phyloP scores from a whole-genome alignment of 805 yeast genomes.

The Suhomyces faveliae region DNA sequence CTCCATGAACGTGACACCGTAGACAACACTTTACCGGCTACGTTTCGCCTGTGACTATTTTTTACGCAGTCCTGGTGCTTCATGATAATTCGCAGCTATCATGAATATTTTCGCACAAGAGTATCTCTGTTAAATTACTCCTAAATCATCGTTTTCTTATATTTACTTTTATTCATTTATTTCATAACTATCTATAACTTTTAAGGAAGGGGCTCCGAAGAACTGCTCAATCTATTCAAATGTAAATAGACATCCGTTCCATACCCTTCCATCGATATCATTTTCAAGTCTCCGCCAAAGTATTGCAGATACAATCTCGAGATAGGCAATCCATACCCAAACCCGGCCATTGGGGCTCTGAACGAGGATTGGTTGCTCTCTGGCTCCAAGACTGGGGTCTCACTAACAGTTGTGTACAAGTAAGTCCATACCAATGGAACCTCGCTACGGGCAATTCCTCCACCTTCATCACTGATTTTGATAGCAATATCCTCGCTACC shows the following conservation, averaged over 20 bases:
- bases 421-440: constrained; percentile 89
- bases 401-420: constrained; percentile 81
- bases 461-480: constrained; percentile 90
- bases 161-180: too few species aligned
- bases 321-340: constrained; percentile 88
- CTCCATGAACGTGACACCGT: too few species aligned
- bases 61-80: too few species aligned
- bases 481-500: constrained; percentile 90
- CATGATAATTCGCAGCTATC: too few species aligned
- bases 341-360: constrained; percentile 92
- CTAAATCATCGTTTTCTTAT: too few species aligned
- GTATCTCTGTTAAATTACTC: too few species aligned
- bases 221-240: constrained; percentile 71
- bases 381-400: constrained; percentile 63
- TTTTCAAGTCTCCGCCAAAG: constrained; percentile 85
- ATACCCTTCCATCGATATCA: constrained; percentile 90
- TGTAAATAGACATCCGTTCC: constrained; percentile 92
- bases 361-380: constrained; percentile 61
- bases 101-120: too few species aligned
- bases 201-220: constrained; percentile 65
- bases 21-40: too few species aligned
- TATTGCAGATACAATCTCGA: constrained; percentile 83
- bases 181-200: too few species aligned
- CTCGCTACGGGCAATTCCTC: constrained; percentile 84
- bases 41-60: too few species aligned